Base-by-base conservation (phyloP, 140 eudicot genomes). In the Erigeron philadelphicus region DNA sequence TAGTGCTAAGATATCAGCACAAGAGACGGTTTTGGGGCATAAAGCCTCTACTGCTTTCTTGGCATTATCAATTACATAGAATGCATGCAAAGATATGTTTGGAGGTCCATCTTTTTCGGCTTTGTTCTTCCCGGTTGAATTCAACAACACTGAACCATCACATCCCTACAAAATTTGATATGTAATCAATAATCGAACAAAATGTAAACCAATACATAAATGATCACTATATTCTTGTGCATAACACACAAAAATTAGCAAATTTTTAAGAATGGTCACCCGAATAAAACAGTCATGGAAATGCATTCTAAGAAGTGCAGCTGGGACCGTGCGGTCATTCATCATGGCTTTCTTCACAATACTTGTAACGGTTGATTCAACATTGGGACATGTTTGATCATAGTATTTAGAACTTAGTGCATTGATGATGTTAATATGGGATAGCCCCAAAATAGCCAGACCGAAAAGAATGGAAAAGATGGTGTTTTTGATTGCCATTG, bases 241-340 rank as follows among this genome's bases (percentile, higher is more conserved):
- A 9, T 9, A 55, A 5, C 1, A 18, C 61, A 18, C 35, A 18
- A 55, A 55, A 17, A 19, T 1, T 0, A 15, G 35, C 1, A 55
- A 3, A 55, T 55, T 13, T 55, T 10, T 55, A 50, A 8, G 15
- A 10, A 5, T 21, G 8, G 48, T 70, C 76, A 90, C 97, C 69
- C 95, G 81, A 11, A 90, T 61, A 66, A 90, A 90, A 82, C 97
- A 90, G 56, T 90, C 97, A 70, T 90, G 97, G 80, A 90, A 90
- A 64, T 87, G 95, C 97, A 87, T 87, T 52, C 97, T 68, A 44
- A 87, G 88, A 40, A 31, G 38, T 4, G 38, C 95, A 70, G 96
- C 96, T 23, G 97, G 92, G 53, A 88, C 95, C 8, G 91, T 92
- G 54, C 57, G 79, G 70, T 88, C 96, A 60, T 88, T 88, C 68